These are phyloP conservation scores for Neostapfia colusana DNA, from an alignment of 176 grass and related monocot species.

Conservation along the genomic window DNA sequence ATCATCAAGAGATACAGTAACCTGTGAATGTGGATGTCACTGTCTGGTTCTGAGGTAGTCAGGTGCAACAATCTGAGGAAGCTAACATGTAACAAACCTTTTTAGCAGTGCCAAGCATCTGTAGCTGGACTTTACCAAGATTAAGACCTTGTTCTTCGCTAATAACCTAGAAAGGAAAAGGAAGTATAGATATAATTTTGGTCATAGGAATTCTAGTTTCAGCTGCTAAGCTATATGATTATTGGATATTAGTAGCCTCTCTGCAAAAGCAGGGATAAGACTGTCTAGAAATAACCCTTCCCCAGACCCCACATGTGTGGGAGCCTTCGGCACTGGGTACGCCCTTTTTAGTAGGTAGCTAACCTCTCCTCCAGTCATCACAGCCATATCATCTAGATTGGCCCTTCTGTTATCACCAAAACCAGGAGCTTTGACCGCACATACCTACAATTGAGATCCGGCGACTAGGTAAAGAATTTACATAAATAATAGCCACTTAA, in stretches of 20 bases:
- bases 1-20: slow-evolving; percentile 87
- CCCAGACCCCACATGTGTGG: too few relatives aligned
- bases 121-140: slow-evolving; percentile 66
- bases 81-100: slow-evolving; percentile 50
- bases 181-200: slow-evolving; percentile 41
- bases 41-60: background rate
- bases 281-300: too few relatives aligned
- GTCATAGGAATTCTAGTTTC: background rate
- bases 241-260: background rate
- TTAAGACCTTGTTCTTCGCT: slow-evolving; percentile 73
- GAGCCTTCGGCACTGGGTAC: too few relatives aligned
- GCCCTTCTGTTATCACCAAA: slow-evolving; percentile 93
- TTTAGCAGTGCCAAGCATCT: slow-evolving; percentile 96
- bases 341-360: slow-evolving; percentile 7
- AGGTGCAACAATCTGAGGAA: slow-evolving; percentile 28
- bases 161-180: slow-evolving; percentile 64
- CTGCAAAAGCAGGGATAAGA: too few relatives aligned
- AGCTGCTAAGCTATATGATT: slow-evolving; percentile 17
- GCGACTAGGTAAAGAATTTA: slow-evolving; percentile 34
- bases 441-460: slow-evolving; percentile 56
- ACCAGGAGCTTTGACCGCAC: slow-evolving; percentile 93
- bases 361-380: slow-evolving; percentile 88
- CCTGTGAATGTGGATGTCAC: slow-evolving; percentile 52
- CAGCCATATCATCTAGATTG: slow-evolving; percentile 89
- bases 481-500: slow-evolving; percentile 3